phyloP scores from a whole-genome alignment of 768 basidiomycete genomes.

The Mycena epipterygia region DNA sequence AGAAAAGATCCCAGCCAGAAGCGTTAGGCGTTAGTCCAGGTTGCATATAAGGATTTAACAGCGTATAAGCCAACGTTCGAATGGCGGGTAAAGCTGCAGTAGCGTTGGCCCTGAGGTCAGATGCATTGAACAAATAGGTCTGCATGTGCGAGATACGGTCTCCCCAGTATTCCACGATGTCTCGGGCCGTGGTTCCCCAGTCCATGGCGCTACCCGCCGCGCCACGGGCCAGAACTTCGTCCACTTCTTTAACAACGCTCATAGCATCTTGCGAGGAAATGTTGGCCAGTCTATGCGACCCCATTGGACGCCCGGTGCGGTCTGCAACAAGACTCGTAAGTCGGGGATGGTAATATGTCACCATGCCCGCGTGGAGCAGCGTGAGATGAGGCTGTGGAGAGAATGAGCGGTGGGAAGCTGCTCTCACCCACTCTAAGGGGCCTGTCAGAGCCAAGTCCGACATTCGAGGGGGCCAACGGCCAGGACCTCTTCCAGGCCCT shows the following conservation, averaged over 20 bases:
- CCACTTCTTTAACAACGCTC: conserved; percentile 34
- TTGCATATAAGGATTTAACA: conserved; percentile 38
- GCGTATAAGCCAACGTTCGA: conserved; percentile 35
- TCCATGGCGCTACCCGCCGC: conserved; percentile 25
- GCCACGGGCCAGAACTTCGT: conserved; percentile 25
- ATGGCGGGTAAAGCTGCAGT: conserved; percentile 30
- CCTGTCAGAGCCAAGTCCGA: conserved; percentile 33
- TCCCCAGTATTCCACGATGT: conserved; percentile 37
- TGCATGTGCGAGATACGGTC: conserved; percentile 37
- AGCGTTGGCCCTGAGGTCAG: conserved; percentile 26
- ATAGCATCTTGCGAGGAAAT: conserved; percentile 36
- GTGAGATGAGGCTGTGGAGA: conserved; percentile 36
- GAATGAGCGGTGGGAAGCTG: conserved; percentile 34
- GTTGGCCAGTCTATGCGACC: conserved; percentile 31
- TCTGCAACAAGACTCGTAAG: conserved; percentile 31
- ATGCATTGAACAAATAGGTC: conserved; percentile 30
- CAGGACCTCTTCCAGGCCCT: conserved; percentile 19
- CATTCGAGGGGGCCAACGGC: conserved; percentile 19
- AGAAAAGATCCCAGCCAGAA: conserved; percentile 38
- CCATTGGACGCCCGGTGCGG: conserved; percentile 34
- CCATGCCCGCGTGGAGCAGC: conserved; percentile 31
- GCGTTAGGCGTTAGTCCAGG: conserved; percentile 35
- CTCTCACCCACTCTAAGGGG: conserved; percentile 37
- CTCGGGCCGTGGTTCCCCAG: conserved; percentile 29
- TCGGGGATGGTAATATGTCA: conserved; percentile 39